Percentiles rank a stretch among this genome's conserved stretches.
phyloP scores from a whole-genome alignment of 1,284 basidiomycete species.

The Stygiomarasmius scandens region DNA sequence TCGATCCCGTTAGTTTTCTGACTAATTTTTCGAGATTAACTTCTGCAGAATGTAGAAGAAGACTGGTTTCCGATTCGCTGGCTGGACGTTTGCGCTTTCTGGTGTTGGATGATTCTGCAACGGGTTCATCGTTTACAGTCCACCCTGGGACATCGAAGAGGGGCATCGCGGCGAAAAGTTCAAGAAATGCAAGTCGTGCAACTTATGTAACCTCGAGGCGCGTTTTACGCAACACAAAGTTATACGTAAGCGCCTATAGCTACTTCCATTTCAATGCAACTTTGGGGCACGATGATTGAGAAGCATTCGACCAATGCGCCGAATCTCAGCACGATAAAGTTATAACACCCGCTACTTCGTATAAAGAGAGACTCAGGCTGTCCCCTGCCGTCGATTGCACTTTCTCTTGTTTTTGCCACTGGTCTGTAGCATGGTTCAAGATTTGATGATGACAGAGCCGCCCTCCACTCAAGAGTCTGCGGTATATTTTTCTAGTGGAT shows the following conservation, averaged over 20 bases:
- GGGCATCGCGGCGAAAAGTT: constrained; percentile 33
- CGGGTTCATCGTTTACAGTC: constrained; percentile 53
- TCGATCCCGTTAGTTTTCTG: constrained; percentile 48
- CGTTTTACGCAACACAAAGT: no score
- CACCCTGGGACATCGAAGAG: constrained; percentile 78
- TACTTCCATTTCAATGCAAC: no score
- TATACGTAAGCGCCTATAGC: no score
- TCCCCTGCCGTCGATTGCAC: no score
- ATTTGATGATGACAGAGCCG: background rate
- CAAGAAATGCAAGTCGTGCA: background rate
- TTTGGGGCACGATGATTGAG: no score
- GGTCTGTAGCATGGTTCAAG: background rate
- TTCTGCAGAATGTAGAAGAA: constrained; percentile 50
- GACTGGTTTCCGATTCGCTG: constrained; percentile 36
- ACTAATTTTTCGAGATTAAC: constrained; percentile 82
- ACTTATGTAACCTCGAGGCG: background rate
- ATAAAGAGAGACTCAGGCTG: no score
- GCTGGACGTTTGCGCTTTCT: constrained; percentile 72
- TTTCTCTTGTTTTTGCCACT: background rate
- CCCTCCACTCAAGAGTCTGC: no score
- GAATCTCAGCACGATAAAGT: no score
- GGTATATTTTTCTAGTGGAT: no score
- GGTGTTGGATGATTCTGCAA: constrained; percentile 37
- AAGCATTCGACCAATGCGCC: no score
- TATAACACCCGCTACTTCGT: no score